These are phyloP conservation scores for Zymoseptoria passerinii DNA, from an alignment of 2,329 filamentous ascomycete genomes.

Conservation along the genomic window DNA sequence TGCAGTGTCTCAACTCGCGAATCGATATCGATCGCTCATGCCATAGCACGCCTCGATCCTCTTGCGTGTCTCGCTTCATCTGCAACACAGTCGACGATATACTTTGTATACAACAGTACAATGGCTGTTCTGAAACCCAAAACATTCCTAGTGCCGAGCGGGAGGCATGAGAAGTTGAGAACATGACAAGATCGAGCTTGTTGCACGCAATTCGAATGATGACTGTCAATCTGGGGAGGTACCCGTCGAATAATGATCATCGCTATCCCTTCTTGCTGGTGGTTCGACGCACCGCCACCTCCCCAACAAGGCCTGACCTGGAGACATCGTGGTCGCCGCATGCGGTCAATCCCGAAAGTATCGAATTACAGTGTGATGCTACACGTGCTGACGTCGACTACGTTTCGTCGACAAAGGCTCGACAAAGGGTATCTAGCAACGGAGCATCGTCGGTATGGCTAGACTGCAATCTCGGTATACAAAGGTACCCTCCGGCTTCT, in stretches of 20 bases:
- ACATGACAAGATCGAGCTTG: not conserved
- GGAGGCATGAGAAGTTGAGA: not conserved
- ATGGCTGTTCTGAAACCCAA: not conserved
- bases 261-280: not conserved
- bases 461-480: not conserved
- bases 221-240: not conserved
- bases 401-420: not conserved
- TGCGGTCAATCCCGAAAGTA: not conserved
- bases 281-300: not conserved
- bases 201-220: not conserved
- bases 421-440: not conserved
- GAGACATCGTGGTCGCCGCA: not conserved
- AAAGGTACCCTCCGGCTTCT: not conserved
- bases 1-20: not conserved
- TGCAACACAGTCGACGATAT: not conserved
- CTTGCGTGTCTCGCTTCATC: no score
- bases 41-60: not conserved
- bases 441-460: not conserved
- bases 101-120: not conserved
- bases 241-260: no score
- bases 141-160: not conserved
- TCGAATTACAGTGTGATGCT: not conserved
- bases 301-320: not conserved
- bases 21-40: not conserved
- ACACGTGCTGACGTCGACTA: not conserved